Conservation (phyloP, 2,329 filamentous ascomycete genomes). For the Phyllosticta citrichinensis region DNA sequence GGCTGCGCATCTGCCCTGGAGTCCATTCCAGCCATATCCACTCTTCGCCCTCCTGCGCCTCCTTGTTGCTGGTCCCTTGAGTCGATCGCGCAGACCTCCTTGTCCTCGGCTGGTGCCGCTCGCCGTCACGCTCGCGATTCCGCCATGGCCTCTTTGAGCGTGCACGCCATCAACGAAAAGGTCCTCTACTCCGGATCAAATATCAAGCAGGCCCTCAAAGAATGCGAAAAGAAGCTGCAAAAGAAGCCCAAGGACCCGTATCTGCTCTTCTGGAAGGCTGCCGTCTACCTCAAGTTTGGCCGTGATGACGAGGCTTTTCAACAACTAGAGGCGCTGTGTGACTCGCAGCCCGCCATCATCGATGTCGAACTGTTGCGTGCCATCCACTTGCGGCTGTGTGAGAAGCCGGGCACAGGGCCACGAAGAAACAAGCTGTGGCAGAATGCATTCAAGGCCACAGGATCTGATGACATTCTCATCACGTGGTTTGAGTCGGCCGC, state of each 20-base stretch:
- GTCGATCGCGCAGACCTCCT: not conserved
- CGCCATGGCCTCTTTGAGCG: constrained; percentile 8
- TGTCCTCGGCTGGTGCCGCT: not conserved
- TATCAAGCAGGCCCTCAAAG: constrained; percentile 17
- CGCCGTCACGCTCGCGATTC: not conserved
- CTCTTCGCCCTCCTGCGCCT: not conserved
- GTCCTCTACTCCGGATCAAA: constrained; percentile 7
- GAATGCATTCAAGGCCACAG: constrained; percentile 9
- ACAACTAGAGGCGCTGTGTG: constrained; percentile 4
- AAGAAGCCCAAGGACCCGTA: constrained; percentile 28
- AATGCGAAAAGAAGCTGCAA: constrained; percentile 25
- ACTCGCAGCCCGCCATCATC: constrained; percentile 3
- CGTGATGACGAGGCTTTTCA: constrained; percentile 9
- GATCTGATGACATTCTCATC: constrained; percentile 1
- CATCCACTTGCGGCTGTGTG: constrained; percentile 1
- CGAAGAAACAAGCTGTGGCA: constrained; percentile 7
- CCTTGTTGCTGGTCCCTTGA: not conserved
- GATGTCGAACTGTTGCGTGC: constrained; percentile 4
- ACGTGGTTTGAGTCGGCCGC: constrained; percentile 9
- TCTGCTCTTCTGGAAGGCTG: constrained; percentile 14
- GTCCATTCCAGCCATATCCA: not conserved
- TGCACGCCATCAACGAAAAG: constrained; percentile 7
- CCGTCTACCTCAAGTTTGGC: constrained; percentile 9
- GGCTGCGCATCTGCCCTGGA: not conserved
- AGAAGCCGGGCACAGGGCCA: not conserved